Percentiles rank a stretch among this genome's conserved stretches.
Evolutionary conservation across 2,329 filamentous ascomycete species (phyloP).

Genomic region (Trichophyton mentagrophytes): DNA sequence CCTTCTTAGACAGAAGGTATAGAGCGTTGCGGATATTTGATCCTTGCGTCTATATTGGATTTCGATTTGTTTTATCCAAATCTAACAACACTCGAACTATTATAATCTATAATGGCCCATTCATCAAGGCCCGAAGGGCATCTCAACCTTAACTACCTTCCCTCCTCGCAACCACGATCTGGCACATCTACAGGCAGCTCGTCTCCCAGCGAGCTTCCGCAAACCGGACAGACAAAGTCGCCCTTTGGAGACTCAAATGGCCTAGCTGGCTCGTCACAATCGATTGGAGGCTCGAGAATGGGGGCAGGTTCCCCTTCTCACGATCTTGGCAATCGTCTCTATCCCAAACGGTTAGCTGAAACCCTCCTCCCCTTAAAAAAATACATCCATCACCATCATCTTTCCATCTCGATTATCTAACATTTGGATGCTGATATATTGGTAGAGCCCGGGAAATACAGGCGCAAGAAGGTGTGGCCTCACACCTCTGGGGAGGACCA

Average conservation of each 20-base stretch:
- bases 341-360: constrained; percentile 70
- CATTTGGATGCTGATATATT: not conserved
- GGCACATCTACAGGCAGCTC: constrained; percentile 68
- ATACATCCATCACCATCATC: constrained; percentile 2
- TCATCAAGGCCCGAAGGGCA: constrained; percentile 65
- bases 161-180: constrained; percentile 53
- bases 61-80: not conserved
- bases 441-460: constrained; percentile 85
- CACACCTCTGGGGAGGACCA: constrained; percentile 79
- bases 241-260: constrained; percentile 57
- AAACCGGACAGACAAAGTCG: constrained; percentile 52
- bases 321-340: constrained; percentile 69
- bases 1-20: constrained; percentile 10
- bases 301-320: constrained; percentile 94
- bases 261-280: constrained; percentile 40
- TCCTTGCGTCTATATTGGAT: constrained; percentile 2
- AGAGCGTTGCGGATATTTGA: constrained; percentile 1
- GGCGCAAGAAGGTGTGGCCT: constrained; percentile 78
- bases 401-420: not conserved
- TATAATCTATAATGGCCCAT: constrained; percentile 87
- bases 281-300: constrained; percentile 51
- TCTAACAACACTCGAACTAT: constrained; percentile 1
- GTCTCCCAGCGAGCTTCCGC: constrained; percentile 63
- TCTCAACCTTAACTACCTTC: constrained; percentile 70
- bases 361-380: constrained; percentile 1